Conservation (phyloP, 2,329 filamentous ascomycete species). For the Teratosphaeria pseudoeucalypti region DNA sequence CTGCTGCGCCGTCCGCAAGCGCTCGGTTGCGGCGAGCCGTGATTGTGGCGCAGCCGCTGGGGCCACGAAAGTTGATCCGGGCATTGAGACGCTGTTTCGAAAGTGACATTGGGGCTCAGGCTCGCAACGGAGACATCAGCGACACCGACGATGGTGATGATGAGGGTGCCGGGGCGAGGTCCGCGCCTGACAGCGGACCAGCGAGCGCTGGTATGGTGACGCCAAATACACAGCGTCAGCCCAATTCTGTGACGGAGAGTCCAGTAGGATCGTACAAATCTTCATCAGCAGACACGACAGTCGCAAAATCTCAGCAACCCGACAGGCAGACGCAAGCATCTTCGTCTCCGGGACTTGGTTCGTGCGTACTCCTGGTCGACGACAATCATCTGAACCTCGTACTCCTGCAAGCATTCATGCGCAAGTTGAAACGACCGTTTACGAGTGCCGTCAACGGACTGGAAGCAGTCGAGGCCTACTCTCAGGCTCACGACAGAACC, state of each 20-base stretch:
- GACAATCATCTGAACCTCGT: conserved; percentile 26
- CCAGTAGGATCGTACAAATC: not conserved
- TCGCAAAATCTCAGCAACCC: not conserved
- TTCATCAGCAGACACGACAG: not conserved
- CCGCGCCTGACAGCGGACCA: not conserved
- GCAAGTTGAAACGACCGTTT: conserved; percentile 9
- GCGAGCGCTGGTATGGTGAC: not conserved
- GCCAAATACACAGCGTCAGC: not conserved
- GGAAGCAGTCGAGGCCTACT: conserved; percentile 9
- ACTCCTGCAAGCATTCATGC: conserved; percentile 12
- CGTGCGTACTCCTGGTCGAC: conserved; percentile 20
- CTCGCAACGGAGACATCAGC: not conserved
- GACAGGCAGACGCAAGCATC: not conserved
- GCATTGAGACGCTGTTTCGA: not conserved
- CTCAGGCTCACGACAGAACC: conserved; percentile 8
- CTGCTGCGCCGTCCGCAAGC: not conserved
- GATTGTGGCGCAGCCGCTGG: not conserved
- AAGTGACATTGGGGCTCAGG: not conserved
- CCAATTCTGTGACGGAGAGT: not conserved
- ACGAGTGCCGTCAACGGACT: conserved; percentile 8
- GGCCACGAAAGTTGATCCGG: not conserved
- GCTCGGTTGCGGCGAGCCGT: not conserved
- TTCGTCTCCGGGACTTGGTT: not conserved
- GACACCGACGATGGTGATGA: not conserved
- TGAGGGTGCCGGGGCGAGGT: not conserved